phyloP scores from a whole-genome alignment of 2,329 filamentous ascomycete genomes.

The Chalara sp. region DNA sequence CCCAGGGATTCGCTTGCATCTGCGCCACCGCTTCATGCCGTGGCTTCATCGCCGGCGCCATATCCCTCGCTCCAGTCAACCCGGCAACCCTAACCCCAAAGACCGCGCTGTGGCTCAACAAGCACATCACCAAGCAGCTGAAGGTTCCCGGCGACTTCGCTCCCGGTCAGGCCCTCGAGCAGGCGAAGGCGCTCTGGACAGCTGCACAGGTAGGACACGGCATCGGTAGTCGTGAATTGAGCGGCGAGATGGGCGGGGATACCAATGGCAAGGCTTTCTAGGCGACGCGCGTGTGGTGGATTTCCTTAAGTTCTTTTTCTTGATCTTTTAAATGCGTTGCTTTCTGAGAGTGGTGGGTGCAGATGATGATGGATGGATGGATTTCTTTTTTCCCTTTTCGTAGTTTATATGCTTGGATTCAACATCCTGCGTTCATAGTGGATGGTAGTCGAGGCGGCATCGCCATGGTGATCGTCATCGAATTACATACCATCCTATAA shows the following conservation, averaged over 20 bases:
- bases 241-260: slow-evolving; percentile 24
- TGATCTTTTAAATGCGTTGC: too few species aligned
- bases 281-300: not conserved
- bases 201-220: slow-evolving; percentile 3
- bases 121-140: slow-evolving; percentile 6
- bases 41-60: slow-evolving; percentile 57
- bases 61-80: slow-evolving; percentile 46
- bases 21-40: slow-evolving; percentile 52
- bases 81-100: slow-evolving; percentile 30
- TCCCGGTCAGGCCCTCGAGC: not conserved
- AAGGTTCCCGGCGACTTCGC: not conserved
- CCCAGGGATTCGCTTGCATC: slow-evolving; percentile 61
- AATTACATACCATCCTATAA: too few species aligned
- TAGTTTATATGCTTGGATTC: too few species aligned
- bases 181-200: slow-evolving; percentile 4
- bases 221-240: slow-evolving; percentile 46
- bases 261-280: not conserved
- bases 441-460: too few species aligned
- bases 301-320: too few species aligned
- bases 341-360: too few species aligned
- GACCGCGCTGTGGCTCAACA: slow-evolving; percentile 45
- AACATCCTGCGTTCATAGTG: too few species aligned
- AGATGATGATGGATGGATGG: too few species aligned
- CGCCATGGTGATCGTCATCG: too few species aligned
- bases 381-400: too few species aligned